A percentile compares a stretch with the other conserved stretches of the same genome.
Conservation (phyloP, 2,329 filamentous ascomycete species). For the Aureobasidium sp. region DNA sequence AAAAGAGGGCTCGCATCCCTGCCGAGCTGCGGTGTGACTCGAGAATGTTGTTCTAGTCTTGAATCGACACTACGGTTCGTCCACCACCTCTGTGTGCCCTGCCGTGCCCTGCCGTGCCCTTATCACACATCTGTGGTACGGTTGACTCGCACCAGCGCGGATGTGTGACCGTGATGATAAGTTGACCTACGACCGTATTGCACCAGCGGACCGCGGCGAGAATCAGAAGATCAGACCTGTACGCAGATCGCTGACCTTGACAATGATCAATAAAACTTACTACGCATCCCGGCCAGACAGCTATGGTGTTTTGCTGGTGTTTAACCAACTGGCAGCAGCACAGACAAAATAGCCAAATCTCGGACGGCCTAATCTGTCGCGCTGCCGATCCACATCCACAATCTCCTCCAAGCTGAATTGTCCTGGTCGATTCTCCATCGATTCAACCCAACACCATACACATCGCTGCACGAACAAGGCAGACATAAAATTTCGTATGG, state of each 20-base stretch:
- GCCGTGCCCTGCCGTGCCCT: not conserved
- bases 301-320: not conserved
- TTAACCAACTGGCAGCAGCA: not conserved
- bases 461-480: not conserved
- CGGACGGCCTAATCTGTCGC: not conserved
- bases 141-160: not conserved
- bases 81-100: not conserved
- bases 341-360: not conserved
- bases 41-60: not conserved
- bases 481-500: not conserved
- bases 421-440: not conserved
- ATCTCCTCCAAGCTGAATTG: not conserved
- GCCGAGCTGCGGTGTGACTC: not conserved
- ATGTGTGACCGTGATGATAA: not conserved
- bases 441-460: not conserved
- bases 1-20: not conserved
- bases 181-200: not conserved
- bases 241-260: not conserved
- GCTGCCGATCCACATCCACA: slow-evolving; percentile 1
- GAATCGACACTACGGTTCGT: not conserved
- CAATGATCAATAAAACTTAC: not conserved
- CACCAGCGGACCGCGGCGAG: not conserved
- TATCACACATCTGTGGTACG: not conserved
- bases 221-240: not conserved
- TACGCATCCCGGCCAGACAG: not conserved